These are phyloP conservation scores for Geotrichum fermentans DNA, from an alignment of 1,139 yeast genomes.

Conservation along the genomic window DNA sequence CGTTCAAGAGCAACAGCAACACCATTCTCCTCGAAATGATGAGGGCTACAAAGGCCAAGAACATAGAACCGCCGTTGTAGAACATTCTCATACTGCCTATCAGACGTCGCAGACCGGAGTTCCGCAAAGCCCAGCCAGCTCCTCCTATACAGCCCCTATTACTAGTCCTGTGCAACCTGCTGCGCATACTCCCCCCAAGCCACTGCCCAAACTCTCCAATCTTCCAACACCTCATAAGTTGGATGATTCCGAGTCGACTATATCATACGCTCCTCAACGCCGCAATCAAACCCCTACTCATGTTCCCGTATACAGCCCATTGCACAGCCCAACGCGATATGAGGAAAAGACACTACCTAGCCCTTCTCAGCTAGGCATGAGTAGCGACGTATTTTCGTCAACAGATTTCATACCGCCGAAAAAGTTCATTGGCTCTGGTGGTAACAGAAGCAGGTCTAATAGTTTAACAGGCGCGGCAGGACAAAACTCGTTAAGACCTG, in stretches of 20 bases:
- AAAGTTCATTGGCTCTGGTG: constrained; percentile 25
- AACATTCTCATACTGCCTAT: too few relatives aligned
- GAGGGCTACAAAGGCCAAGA: too few relatives aligned
- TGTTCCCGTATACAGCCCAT: constrained; percentile 25
- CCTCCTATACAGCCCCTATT: neutral
- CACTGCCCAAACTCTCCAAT: constrained; percentile 22
- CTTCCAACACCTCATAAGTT: constrained; percentile 36
- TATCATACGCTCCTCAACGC: constrained; percentile 33
- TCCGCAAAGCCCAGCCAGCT: too few relatives aligned
- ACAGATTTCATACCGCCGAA: constrained; percentile 36
- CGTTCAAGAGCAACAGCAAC: too few relatives aligned
- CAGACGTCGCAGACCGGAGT: too few relatives aligned
- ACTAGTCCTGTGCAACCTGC: too few relatives aligned
- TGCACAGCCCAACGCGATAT: neutral
- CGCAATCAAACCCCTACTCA: constrained; percentile 20
- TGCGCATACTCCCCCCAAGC: too few relatives aligned
- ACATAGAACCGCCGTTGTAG: too few relatives aligned
- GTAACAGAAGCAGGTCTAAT: constrained; percentile 6
- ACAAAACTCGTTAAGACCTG: neutral
- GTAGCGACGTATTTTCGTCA: constrained; percentile 31
- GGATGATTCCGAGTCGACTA: constrained; percentile 30
- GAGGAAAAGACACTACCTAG: constrained; percentile 30
- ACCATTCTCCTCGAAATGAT: too few relatives aligned
- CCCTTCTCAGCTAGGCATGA: constrained; percentile 33
- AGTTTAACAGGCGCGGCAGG: constrained; percentile 1